Evolutionary conservation across 2,329 filamentous ascomycete genomes (phyloP).

Genomic region (Phaeosphaeriaceae sp.): DNA sequence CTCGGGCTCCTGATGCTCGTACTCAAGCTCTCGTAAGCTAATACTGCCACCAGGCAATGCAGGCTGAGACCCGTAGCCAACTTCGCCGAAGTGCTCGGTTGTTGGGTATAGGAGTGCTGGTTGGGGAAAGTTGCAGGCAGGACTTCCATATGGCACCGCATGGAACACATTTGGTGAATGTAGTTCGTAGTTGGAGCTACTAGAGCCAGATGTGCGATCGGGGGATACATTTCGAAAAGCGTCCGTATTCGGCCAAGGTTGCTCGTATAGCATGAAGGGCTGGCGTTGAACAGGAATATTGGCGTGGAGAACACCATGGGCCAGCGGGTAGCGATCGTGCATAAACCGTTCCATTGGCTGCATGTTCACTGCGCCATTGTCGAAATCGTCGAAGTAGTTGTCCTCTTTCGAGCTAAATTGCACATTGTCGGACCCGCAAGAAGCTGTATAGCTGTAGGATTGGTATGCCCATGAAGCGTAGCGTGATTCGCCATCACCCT

Average conservation of each 20-base stretch:
- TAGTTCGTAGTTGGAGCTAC: slow-evolving; percentile 41
- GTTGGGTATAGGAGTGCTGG: slow-evolving; percentile 24
- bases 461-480: slow-evolving; percentile 17
- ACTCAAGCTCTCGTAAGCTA: slow-evolving; percentile 42
- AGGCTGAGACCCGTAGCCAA: slow-evolving; percentile 17
- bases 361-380: slow-evolving; percentile 31
- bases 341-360: slow-evolving; percentile 46
- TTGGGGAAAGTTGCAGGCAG: slow-evolving; percentile 22
- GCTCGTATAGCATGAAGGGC: slow-evolving; percentile 22
- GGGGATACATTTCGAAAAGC: slow-evolving; percentile 39
- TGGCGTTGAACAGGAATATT: slow-evolving; percentile 30
- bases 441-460: slow-evolving; percentile 15
- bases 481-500: slow-evolving; percentile 28
- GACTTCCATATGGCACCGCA: slow-evolving; percentile 24
- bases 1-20: slow-evolving; percentile 36
- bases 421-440: slow-evolving; percentile 21
- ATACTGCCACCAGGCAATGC: slow-evolving; percentile 25
- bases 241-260: slow-evolving; percentile 30
- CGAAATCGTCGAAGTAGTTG: slow-evolving; percentile 22
- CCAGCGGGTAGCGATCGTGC: slow-evolving; percentile 35
- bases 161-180: slow-evolving; percentile 32
- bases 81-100: slow-evolving; percentile 21
- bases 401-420: slow-evolving; percentile 21
- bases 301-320: slow-evolving; percentile 35
- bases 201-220: slow-evolving; percentile 41